These are phyloP conservation scores for Scleromitrula shiraiana DNA, from an alignment of 2,329 filamentous ascomycete species.

Conservation along the genomic window DNA sequence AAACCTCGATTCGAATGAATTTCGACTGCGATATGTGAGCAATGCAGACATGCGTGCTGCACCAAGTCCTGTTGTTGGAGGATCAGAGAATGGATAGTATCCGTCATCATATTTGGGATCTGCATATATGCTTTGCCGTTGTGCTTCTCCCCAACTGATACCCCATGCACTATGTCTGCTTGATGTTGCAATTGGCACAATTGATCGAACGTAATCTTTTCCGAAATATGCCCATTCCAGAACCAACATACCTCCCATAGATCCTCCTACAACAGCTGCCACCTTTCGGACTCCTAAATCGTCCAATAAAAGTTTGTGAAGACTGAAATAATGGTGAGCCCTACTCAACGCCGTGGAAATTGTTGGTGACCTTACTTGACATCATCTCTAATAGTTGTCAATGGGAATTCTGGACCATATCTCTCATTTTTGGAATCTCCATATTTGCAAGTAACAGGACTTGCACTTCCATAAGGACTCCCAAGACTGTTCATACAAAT, in stretches of 20 bases:
- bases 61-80: conserved; percentile 77
- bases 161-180: conserved; percentile 82
- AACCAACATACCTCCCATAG: conserved; percentile 86
- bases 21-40: conserved; percentile 89
- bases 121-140: conserved; percentile 89
- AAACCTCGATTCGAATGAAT: conserved; percentile 94
- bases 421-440: conserved; percentile 64
- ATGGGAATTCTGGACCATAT: conserved; percentile 92
- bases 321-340: conserved; percentile 36
- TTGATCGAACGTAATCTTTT: conserved; percentile 70
- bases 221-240: conserved; percentile 89
- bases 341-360: conserved; percentile 5
- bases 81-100: conserved; percentile 83
- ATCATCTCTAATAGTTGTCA: conserved; percentile 93
- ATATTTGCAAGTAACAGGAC: conserved; percentile 80
- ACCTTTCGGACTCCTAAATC: conserved; percentile 73
- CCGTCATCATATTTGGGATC: conserved; percentile 98
- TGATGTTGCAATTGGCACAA: conserved; percentile 79
- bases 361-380: conserved; percentile 59
- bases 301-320: conserved; percentile 74
- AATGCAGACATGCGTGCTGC: conserved; percentile 96
- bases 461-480: conserved; percentile 81
- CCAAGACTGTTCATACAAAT: conserved; percentile 81
- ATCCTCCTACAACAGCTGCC: conserved; percentile 73
- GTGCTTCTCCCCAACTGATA: conserved; percentile 84